phyloP scores from a whole-genome alignment of 106 monocot genomes.

The Hemerocallis citrina region DNA sequence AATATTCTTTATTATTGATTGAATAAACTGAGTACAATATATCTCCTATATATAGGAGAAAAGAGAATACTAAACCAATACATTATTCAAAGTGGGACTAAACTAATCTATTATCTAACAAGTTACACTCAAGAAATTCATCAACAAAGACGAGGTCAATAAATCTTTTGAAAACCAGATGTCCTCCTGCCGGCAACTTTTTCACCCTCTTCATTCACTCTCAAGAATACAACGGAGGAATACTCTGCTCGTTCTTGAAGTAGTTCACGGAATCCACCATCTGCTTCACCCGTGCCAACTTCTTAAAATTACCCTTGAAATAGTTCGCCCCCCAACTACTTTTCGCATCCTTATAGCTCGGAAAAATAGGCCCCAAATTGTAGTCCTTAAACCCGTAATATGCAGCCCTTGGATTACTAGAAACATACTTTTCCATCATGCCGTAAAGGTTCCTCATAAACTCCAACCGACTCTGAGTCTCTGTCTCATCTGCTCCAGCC shows the following conservation, averaged over 20 bases:
- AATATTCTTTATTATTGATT: no score
- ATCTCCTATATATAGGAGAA: no score
- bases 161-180: no score
- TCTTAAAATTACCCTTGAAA: constrained; percentile 22
- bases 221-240: no score
- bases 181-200: no score
- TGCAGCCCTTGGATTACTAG: constrained; percentile 25
- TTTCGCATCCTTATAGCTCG: constrained; percentile 2
- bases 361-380: constrained; percentile 15
- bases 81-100: no score
- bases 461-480: constrained; percentile 1
- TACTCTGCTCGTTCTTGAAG: constrained; percentile 9
- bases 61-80: no score
- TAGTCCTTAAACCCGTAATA: constrained; percentile 30
- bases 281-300: constrained; percentile 2
- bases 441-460: constrained; percentile 24
- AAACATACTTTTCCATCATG: constrained; percentile 32
- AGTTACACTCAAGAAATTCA: no score
- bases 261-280: constrained; percentile 7
- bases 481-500: not conserved
- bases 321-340: constrained; percentile 27
- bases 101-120: no score
- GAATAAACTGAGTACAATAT: no score
- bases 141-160: no score
- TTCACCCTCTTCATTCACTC: no score